phyloP scores from a whole-genome alignment of 257 asterid species.

The Nemophila menziesii region DNA sequence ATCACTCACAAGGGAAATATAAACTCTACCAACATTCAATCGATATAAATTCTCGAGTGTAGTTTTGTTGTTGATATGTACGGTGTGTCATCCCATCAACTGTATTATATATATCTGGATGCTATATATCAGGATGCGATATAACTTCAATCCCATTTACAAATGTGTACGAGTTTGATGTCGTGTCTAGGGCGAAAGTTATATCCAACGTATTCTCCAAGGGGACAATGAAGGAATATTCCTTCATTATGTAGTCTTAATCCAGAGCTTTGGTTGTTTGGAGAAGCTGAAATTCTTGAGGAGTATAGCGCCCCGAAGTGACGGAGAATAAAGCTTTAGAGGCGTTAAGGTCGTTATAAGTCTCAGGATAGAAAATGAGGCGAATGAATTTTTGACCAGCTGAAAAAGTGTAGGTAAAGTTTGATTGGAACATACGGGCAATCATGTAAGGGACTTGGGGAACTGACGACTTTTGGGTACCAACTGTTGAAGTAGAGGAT shows the following conservation, averaged over 20 bases:
- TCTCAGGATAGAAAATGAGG: constrained; percentile 63
- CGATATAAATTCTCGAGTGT: constrained; percentile 69
- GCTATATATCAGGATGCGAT: too few species aligned
- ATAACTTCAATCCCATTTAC: constrained; percentile 78
- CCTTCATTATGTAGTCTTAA: constrained; percentile 57
- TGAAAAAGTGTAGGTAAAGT: constrained; percentile 71
- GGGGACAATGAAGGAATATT: constrained; percentile 54
- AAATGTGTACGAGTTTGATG: constrained; percentile 45
- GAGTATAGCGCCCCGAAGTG: constrained; percentile 40
- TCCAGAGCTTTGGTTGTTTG: constrained; percentile 52
- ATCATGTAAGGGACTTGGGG: constrained; percentile 77
- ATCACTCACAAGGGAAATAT: constrained; percentile 52
- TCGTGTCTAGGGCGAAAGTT: constrained; percentile 61
- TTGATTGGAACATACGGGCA: constrained; percentile 63
- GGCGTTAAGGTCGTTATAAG: constrained; percentile 47
- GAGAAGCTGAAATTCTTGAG: constrained; percentile 73
- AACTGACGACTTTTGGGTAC: constrained; percentile 61
- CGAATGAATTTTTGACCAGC: constrained; percentile 78
- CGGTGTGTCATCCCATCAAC: constrained; percentile 28
- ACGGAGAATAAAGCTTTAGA: constrained; percentile 53
- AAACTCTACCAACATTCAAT: constrained; percentile 84
- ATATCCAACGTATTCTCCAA: constrained; percentile 30
- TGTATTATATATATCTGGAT: constrained; percentile 71
- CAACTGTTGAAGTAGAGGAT: constrained; percentile 42
- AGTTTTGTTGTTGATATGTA: constrained; percentile 37